Percentiles rank a stretch among this genome's conserved stretches.
These are phyloP conservation scores for Ilyonectria mors-panacis DNA, from an alignment of 2,329 filamentous ascomycete species.

Conservation along the genomic window DNA sequence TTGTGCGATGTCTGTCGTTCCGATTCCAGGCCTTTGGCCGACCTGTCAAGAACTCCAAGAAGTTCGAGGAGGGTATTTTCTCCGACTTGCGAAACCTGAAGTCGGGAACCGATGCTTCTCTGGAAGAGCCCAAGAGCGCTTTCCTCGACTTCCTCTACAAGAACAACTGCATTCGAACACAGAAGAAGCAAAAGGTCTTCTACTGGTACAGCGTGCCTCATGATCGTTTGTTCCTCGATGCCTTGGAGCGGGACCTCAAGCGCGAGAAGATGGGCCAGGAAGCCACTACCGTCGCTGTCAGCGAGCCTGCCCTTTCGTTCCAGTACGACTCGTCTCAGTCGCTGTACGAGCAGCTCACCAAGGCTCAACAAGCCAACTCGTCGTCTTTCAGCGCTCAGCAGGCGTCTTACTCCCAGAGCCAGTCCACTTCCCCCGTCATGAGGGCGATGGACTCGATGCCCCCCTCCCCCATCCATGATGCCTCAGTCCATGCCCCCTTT, in stretches of 20 bases:
- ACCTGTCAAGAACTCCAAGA: conserved; percentile 99
- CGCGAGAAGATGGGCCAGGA: conserved; percentile 99
- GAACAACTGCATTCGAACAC: conserved; percentile 99
- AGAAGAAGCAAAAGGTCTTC: conserved; percentile 99
- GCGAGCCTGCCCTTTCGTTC: conserved; percentile 97
- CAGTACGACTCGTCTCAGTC: conserved; percentile 99
- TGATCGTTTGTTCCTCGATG: conserved; percentile 96
- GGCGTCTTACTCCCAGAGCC: conserved; percentile 78
- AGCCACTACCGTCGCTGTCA: conserved; percentile 95
- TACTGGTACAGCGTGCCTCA: conserved; percentile 99
- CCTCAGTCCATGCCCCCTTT: conserved; percentile 70
- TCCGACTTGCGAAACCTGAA: conserved; percentile 98
- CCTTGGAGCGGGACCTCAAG: conserved; percentile 96
- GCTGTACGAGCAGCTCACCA: conserved; percentile 98
- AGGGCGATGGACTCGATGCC: conserved; percentile 95
- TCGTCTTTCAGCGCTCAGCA: conserved; percentile 90
- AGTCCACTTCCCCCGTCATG: conserved; percentile 90
- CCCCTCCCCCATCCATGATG: conserved; percentile 87
- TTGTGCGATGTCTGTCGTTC: conserved; percentile 97
- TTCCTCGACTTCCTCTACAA: conserved; percentile 99
- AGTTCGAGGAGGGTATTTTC: conserved; percentile 99
- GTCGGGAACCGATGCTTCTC: conserved; percentile 96
- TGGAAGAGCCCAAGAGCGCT: conserved; percentile 98
- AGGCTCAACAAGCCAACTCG: conserved; percentile 98
- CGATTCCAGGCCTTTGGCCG: conserved; percentile 98